Evolutionary conservation across 2,329 filamentous ascomycete genomes (phyloP), one percentile per base, ranked within the genome.

Genomic region (Ambrosiella cleistominuta): DNA sequence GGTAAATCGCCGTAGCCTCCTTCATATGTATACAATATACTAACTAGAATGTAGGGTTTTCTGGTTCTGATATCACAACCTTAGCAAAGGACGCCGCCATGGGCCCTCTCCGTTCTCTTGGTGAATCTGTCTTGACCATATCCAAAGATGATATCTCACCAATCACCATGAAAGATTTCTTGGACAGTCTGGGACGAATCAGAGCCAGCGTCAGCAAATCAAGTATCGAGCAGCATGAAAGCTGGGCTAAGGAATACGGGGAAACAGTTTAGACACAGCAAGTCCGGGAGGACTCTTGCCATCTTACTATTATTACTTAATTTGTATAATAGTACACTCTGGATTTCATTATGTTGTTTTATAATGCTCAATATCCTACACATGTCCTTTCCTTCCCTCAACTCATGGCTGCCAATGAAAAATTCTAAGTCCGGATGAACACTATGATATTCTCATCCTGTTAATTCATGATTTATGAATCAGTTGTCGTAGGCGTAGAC

Each of bases 11-110:
- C n/a, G 2, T 47, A 6, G 8, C 15, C 13, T 37, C 15, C 11
- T 37, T 49, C n/a, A 42, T 42, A 11, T 12, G 5, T 57, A 37
- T 39, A 39, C 12, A 3, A 35, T 9, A 8, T 53, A 53, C 55
- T 56, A 53, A 51, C 55, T 57, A 52, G 44, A 35, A 19, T 38
- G 11, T 58, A 96, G 90, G 89, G n/a, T 98, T 95, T 71, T 96
- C 89, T 7, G 93, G 93, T 50, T 95, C 89, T 1, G 93, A 98
- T 66, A 95, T 98, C 63, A 97, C 93, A 19, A 90, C 93, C 1
- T 75, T 98, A 7, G 93, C 93, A 7, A 98, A 98, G 70, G 93
- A 98, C 67, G 93, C 93, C 7, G 93, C 93, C 2, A 98, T 98
- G 93, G 91, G 93, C 0, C 93, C 93, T 0, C 74, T 98, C 11